Evolutionary conservation across 2,329 filamentous ascomycete species (phyloP).

Genomic region (Beauveria sp.): DNA sequence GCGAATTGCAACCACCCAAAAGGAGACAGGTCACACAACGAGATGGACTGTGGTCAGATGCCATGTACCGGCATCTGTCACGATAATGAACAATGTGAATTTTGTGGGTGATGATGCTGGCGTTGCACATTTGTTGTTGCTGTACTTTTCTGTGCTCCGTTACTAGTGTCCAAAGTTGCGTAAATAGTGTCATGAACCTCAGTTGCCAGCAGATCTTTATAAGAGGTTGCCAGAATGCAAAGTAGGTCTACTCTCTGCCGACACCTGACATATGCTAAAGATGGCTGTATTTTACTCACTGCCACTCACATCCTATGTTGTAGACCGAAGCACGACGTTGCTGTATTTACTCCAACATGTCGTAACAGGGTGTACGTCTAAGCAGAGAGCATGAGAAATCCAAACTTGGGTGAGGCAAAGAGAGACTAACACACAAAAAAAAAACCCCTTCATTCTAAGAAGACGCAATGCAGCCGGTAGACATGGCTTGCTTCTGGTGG

Average conservation of each 20-base stretch:
- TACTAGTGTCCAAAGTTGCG: neutral
- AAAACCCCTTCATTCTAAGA: neutral
- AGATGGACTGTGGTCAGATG: neutral
- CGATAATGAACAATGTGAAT: neutral
- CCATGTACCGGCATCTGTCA: neutral
- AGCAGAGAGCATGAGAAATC: neutral
- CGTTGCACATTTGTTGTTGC: neutral
- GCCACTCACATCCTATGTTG: neutral
- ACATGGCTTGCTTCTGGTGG: neutral
- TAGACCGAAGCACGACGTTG: slow-evolving; percentile 3
- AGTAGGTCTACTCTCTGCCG: neutral
- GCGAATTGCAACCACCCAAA: neutral
- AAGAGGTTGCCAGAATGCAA: neutral
- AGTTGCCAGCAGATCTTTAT: neutral
- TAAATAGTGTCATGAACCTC: neutral
- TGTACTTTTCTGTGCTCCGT: neutral
- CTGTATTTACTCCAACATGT: neutral
- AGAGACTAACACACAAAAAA: neutral
- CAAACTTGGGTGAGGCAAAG: neutral
- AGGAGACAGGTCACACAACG: neutral
- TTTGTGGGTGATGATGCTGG: neutral
- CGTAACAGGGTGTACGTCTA: neutral
- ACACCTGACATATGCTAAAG: neutral
- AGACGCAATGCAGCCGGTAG: neutral
- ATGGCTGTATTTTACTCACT: neutral